phyloP scores from a whole-genome alignment of 345 rosid genomes.

The Populus davidiana region DNA sequence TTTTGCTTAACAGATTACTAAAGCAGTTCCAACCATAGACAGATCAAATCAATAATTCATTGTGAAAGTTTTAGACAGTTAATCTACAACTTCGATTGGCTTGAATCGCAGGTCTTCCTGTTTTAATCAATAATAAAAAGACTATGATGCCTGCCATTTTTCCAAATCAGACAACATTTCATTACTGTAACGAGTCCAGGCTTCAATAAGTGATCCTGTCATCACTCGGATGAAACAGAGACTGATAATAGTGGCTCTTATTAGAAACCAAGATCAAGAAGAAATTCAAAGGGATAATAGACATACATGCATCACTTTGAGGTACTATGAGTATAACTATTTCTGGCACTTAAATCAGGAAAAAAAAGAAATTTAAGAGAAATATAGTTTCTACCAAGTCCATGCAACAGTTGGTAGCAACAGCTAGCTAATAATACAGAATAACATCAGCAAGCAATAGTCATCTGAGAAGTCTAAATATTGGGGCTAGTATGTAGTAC shows the following conservation, averaged over 20 bases:
- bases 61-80: not conserved
- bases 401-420: not conserved
- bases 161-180: not conserved
- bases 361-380: not conserved
- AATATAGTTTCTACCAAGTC: not conserved
- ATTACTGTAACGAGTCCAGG: not conserved
- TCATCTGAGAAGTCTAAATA: not conserved
- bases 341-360: not conserved
- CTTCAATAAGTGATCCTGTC: not conserved
- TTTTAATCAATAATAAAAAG: not conserved
- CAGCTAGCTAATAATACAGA: not conserved
- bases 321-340: not conserved
- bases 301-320: not conserved
- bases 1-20: not conserved
- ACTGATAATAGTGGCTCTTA: not conserved
- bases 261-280: not conserved
- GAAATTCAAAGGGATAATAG: not conserved
- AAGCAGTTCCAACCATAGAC: not conserved
- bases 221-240: not conserved
- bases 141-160: not conserved
- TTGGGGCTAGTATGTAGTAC: slow-evolving; percentile 35
- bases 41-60: not conserved
- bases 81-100: not conserved
- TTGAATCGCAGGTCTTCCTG: not conserved
- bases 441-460: slow-evolving; percentile 1